phyloP scores from a whole-genome alignment of 805 yeast genomes.

The Babjeviella inositovora region DNA sequence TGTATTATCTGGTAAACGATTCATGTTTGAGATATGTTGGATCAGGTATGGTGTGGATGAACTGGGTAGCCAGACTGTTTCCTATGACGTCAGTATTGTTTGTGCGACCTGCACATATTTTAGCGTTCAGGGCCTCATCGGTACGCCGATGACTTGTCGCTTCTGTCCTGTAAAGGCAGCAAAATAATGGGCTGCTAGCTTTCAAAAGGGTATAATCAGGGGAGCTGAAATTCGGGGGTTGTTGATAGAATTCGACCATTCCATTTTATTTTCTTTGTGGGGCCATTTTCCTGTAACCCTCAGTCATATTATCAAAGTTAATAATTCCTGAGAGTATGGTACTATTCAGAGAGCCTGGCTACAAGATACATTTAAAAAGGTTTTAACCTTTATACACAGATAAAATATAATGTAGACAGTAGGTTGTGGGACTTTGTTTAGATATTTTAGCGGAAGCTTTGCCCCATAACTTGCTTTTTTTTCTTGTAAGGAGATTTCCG shows the following conservation, averaged over 20 bases:
- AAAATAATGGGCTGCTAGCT: not conserved
- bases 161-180: not conserved
- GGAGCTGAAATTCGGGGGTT: conserved; percentile 1
- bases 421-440: too few relatives aligned
- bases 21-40: too few relatives aligned
- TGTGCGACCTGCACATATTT: not conserved
- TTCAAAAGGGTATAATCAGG: not conserved
- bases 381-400: too few relatives aligned
- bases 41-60: not conserved
- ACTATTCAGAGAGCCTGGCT: too few relatives aligned
- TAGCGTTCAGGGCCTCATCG: not conserved
- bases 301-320: not conserved
- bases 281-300: not conserved
- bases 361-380: too few relatives aligned
- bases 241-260: not conserved
- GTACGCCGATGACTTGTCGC: not conserved
- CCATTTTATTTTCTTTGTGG: not conserved
- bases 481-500: too few relatives aligned
- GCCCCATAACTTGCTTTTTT: too few relatives aligned
- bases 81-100: not conserved
- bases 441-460: too few relatives aligned
- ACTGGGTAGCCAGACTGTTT: not conserved
- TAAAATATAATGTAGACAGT: too few relatives aligned
- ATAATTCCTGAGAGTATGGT: not conserved
- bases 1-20: too few relatives aligned